Evolutionary conservation across 495 filamentous ascomycete species (phyloP).

Genomic region (Neurospora cerealis): DNA sequence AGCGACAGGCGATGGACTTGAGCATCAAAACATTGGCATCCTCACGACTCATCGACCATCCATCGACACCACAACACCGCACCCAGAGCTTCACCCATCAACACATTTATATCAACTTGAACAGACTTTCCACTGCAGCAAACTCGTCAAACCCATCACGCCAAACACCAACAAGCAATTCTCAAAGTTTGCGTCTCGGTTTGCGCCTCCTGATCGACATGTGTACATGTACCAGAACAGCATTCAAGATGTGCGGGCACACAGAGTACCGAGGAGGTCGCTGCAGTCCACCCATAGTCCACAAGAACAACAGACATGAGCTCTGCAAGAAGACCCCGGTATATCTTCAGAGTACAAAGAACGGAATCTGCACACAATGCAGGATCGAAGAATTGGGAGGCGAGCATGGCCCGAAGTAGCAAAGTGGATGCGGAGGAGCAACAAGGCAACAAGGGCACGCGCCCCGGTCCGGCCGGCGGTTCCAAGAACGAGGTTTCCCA

Average conservation of each 20-base stretch:
- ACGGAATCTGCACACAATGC: neutral
- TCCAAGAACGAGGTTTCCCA: neutral
- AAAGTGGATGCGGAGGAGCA: neutral
- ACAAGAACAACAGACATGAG: neutral
- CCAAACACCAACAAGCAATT: neutral
- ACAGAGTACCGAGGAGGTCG: neutral
- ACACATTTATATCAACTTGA: neutral
- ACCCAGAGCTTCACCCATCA: neutral
- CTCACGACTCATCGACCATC: neutral
- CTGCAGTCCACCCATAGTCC: neutral
- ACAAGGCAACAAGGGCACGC: neutral
- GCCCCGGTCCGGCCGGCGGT: neutral
- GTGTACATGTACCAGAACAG: neutral
- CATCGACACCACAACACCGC: neutral
- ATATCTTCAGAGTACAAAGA: neutral
- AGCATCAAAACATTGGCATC: neutral
- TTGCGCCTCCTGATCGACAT: neutral
- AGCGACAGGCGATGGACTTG: neutral
- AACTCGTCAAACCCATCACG: neutral
- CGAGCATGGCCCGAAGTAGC: neutral
- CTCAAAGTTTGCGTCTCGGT: neutral
- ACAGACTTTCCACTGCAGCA: neutral
- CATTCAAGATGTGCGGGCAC: neutral
- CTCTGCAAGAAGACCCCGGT: neutral
- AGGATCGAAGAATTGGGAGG: neutral